Percentiles rank a stretch among this genome's conserved stretches.
Conservation (phyloP, 768 basidiomycete genomes). For the Tephrocybe rancida region DNA sequence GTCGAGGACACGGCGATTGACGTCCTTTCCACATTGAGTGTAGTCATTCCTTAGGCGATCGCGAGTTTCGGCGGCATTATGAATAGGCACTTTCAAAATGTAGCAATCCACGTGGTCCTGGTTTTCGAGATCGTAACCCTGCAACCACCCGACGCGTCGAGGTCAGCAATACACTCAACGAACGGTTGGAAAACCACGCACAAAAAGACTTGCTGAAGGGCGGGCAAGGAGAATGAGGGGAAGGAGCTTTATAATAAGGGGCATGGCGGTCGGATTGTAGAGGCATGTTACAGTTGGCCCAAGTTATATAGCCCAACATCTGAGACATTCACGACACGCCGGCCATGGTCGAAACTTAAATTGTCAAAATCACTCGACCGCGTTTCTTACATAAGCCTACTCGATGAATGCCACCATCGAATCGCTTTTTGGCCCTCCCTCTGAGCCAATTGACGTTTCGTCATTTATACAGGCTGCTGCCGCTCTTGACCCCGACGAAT, state of each 20-base stretch:
- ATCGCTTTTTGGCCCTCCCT: conserved; percentile 66
- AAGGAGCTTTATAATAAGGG: conserved; percentile 8
- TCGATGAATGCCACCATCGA: conserved; percentile 33
- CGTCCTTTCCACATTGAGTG: conserved; percentile 11
- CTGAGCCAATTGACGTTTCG: conserved; percentile 50
- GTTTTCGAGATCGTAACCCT: conserved; percentile 10
- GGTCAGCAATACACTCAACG: neutral
- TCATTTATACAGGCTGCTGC: conserved; percentile 42
- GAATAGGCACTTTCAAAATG: conserved; percentile 13
- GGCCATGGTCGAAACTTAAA: conserved; percentile 1
- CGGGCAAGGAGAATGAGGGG: conserved; percentile 13
- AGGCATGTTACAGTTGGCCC: neutral
- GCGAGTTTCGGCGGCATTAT: conserved; percentile 10
- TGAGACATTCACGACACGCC: conserved; percentile 5
- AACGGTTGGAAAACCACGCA: conserved; percentile 1
- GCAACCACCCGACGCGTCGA: neutral
- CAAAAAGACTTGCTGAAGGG: conserved; percentile 5
- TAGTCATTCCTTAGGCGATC: conserved; percentile 12
- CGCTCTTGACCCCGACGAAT: conserved; percentile 10
- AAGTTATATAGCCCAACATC: conserved; percentile 9
- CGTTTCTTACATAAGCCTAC: conserved; percentile 8
- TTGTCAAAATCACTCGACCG: neutral
- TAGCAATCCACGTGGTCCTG: conserved; percentile 10
- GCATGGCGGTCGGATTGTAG: neutral
- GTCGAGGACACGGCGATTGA: conserved; percentile 17